Evolutionary conservation across 805 yeast genomes (phyloP), one percentile per base, ranked within the genome.

Genomic region (Candida methanosorbosa): DNA sequence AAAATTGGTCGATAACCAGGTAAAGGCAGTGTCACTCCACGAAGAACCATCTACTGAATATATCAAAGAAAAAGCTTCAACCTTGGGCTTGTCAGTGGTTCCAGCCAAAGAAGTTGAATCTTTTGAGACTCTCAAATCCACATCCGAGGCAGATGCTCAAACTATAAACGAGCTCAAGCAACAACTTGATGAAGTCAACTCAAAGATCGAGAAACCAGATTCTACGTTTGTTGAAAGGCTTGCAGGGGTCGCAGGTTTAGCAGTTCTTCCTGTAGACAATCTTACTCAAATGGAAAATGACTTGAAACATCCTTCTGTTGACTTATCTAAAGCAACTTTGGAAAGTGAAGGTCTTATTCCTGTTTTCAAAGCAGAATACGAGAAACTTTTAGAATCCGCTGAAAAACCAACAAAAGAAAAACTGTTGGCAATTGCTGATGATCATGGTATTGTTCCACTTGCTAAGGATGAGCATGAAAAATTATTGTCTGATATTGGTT

Each of bases 41-140:
- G 51, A 52, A 15, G 32, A 49, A 3, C 61, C 61, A 13, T 38
- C 55, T 8, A 27, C 32, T 5, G 61, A 53, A 5, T 56, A 55
- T 31, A 29, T 56, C n/a, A 29, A 38, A 9, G 42, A 46, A 19
- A 48, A 49, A 19, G 52, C 48, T n/a, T 35, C 34, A 3, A 41
- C 39, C 2, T 24, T 43, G 29, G 49, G 50, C 5, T 31, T 38
- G 22, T 35, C 26, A 5, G 37, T 45, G 3, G 5, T 50, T 29
- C 13, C 45, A 12, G 31, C 25, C 13, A 21, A 18, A n/a, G 2
- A 35, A 30, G 5, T 16, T 23, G 25, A 25, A 18, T 9, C 21
- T 18, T 23, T 22, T 13, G 23, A 11, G 21, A 22, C 23, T 9
- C 23, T 21, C 8, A 21, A 21, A 11, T 9, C 11, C 11, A 9